Conservation (phyloP, 148 eudicot genomes). For the Gaultheria prostrata region DNA sequence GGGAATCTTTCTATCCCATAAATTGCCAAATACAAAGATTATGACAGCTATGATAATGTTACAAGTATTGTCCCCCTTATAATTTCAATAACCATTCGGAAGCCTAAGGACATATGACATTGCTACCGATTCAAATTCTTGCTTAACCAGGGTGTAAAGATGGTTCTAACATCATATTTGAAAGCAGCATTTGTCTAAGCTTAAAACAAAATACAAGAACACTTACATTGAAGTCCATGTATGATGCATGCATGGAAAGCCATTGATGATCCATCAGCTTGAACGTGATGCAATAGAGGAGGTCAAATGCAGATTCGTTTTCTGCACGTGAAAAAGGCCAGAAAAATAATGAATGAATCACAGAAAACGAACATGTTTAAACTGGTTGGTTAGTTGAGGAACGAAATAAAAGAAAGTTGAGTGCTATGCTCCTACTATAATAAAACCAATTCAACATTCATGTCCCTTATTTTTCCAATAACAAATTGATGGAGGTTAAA, state of each 20-base stretch:
- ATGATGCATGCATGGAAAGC: conserved; percentile 97
- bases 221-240: conserved; percentile 99
- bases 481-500: neutral
- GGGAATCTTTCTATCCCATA: neutral
- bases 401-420: neutral
- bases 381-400: neutral
- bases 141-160: neutral
- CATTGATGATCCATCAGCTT: conserved; percentile 87
- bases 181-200: neutral
- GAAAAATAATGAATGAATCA: neutral
- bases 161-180: neutral
- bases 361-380: neutral
- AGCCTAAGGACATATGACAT: neutral
- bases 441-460: neutral
- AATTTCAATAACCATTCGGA: too few species aligned
- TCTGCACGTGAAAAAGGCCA: conserved; percentile 40
- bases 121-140: neutral
- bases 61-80: neutral
- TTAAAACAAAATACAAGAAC: neutral
- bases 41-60: neutral
- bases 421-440: conserved; percentile 7
- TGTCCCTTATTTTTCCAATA: neutral
- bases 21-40: neutral
- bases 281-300: conserved; percentile 90
- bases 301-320: conserved; percentile 85